Conservation (phyloP, 2,329 filamentous ascomycete species). For the Botrytis sinoallii region DNA sequence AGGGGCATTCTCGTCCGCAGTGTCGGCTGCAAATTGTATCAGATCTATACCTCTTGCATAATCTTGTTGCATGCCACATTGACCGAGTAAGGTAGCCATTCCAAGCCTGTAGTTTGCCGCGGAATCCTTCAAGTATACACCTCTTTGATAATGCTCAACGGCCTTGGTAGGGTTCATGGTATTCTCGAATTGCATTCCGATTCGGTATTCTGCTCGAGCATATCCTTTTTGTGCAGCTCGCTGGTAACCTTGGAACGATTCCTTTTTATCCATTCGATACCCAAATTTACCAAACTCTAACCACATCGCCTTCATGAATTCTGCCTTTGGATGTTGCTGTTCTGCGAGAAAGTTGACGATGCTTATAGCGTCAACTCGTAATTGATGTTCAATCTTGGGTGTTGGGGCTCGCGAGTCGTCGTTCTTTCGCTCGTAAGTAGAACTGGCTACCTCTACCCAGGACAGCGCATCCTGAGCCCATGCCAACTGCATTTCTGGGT, state of each 20-base stretch:
- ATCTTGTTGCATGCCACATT: constrained; percentile 86
- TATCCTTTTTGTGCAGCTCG: constrained; percentile 84
- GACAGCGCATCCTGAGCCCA: constrained; percentile 93
- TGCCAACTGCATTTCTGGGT: constrained; percentile 92
- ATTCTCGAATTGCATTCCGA: constrained; percentile 97
- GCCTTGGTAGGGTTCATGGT: constrained; percentile 91
- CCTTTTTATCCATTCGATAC: constrained; percentile 85
- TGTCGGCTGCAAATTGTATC: constrained; percentile 78
- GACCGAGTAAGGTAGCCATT: constrained; percentile 95
- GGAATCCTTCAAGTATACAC: constrained; percentile 77
- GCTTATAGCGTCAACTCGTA: constrained; percentile 84
- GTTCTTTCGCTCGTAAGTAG: constrained; percentile 57
- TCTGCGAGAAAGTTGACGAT: constrained; percentile 87
- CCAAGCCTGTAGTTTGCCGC: constrained; percentile 83
- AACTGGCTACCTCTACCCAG: constrained; percentile 80
- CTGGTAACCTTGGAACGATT: constrained; percentile 84
- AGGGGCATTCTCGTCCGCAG: constrained; percentile 91
- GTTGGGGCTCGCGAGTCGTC: constrained; percentile 63
- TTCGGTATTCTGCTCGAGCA: constrained; percentile 86
- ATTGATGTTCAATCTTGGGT: constrained; percentile 82
- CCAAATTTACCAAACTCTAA: constrained; percentile 97
- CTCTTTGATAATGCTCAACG: constrained; percentile 82
- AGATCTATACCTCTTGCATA: constrained; percentile 74
- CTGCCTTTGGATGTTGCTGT: constrained; percentile 87
- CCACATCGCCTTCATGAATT: constrained; percentile 96